Base-by-base conservation (phyloP, 805 yeast genomes). In the Debaryomyces tyrocola region DNA sequence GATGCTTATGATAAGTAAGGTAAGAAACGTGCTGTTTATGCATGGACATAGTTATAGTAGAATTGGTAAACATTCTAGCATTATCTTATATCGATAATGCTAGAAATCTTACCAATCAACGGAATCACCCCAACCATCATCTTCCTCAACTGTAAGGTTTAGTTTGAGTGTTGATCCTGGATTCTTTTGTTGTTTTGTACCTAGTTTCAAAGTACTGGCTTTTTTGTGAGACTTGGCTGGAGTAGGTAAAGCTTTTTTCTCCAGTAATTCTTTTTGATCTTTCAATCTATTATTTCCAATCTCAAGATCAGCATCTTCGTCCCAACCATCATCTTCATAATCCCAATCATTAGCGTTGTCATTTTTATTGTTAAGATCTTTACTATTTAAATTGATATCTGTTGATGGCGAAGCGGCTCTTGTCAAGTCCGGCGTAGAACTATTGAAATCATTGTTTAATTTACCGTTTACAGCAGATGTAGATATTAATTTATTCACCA, bases 381-480 rank as follows among this genome's bases (percentile, higher is more conserved):
- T 41, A 24, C 14, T 41, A 21, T 40, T 33, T 11, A 39, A 43
- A 35, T 36, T 42, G 24, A n/a, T 37, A 6, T 28, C 28, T 14
- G 10, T 37, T 18, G 27, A 33, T 14, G 14, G 31, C 15, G 31
- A 33, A 24, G 11, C 34, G 20, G 45, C 43, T 34, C 40, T 40
- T 20, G 67, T 61, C 36, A 70, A 48, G 38, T 69, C 73, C 1
- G 74, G 73, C 2, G 74, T 69, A 1, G 74, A 68, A 15, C 42
- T 33, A 47, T 70, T 64, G 50, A 71, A 59, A 3, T 70, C 66
- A n/a, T 65, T 60, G 45, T 72, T 64, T 49, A 73, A 53, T 21
- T 60, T 57, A 0, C 75, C 75, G 9, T 60, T 60, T 1, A 64
- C 59, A 4, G 54, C 57, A 2, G 63, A 49, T 1, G 67, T 37